phyloP scores from a whole-genome alignment of 1,284 basidiomycete species.

The Leucoagaricus sp. region DNA sequence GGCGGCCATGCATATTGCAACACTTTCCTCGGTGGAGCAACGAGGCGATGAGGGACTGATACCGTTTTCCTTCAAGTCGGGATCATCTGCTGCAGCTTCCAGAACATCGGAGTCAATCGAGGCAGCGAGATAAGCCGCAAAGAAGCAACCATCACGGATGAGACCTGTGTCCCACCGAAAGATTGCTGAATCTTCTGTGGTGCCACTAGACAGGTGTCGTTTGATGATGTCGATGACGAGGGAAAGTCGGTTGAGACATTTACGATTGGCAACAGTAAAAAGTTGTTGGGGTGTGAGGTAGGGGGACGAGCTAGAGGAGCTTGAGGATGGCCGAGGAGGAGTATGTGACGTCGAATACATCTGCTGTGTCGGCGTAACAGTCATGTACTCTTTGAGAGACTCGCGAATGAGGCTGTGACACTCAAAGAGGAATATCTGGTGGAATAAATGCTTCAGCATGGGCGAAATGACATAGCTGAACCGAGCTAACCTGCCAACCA shows the following conservation, averaged over 20 bases:
- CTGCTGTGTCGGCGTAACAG: slow-evolving; percentile 31
- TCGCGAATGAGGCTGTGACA: slow-evolving; percentile 71
- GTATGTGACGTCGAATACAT: slow-evolving; percentile 31
- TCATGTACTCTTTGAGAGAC: slow-evolving; percentile 55
- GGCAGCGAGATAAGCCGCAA: slow-evolving; percentile 73
- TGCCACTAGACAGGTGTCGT: slow-evolving; percentile 49
- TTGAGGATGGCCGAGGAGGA: slow-evolving; percentile 45
- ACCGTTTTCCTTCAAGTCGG: slow-evolving; percentile 43
- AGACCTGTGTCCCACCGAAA: slow-evolving; percentile 84
- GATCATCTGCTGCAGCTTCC: slow-evolving; percentile 41
- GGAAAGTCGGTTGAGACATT: slow-evolving; percentile 53
- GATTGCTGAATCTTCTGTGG: slow-evolving; percentile 41
- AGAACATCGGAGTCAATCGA: slow-evolving; percentile 50
- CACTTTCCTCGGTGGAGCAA: slow-evolving; percentile 65
- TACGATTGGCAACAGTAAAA: slow-evolving; percentile 44
- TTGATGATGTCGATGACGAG: slow-evolving; percentile 65
- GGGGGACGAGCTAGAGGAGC: slow-evolving; percentile 52
- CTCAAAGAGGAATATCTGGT: slow-evolving; percentile 77
- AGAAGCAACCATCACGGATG: slow-evolving; percentile 79
- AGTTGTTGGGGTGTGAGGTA: slow-evolving; percentile 44
- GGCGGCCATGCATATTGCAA: slow-evolving; percentile 69
- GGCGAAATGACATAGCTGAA: slow-evolving; percentile 15
- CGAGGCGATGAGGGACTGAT: slow-evolving; percentile 22
- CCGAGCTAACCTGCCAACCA: slow-evolving; percentile 60
- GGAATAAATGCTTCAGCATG: slow-evolving; percentile 20